These are phyloP conservation scores for Fusarium sp. DNA, from an alignment of 2,329 filamentous ascomycete species.

Conservation along the genomic window DNA sequence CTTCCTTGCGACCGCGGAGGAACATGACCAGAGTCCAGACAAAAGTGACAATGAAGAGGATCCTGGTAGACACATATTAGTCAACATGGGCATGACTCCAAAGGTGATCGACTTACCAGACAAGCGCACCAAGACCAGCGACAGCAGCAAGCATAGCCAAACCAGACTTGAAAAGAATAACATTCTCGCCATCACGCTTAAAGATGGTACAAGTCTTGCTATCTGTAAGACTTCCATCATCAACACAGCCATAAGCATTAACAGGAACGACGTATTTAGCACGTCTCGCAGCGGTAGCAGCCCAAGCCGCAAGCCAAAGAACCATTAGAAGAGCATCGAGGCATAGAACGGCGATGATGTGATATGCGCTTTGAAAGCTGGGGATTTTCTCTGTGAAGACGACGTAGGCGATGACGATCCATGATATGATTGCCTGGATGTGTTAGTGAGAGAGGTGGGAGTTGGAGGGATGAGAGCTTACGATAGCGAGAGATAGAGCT, in stretches of 20 bases:
- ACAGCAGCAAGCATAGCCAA: slow-evolving; percentile 54
- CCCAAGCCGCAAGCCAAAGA: slow-evolving; percentile 62
- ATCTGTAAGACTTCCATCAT: slow-evolving; percentile 56
- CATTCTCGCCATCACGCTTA: slow-evolving; percentile 38
- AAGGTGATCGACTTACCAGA: slow-evolving; percentile 51
- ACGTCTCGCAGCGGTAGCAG: slow-evolving; percentile 56
- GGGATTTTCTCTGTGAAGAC: slow-evolving; percentile 57
- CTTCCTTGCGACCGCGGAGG: slow-evolving; percentile 54
- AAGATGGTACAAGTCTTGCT: slow-evolving; percentile 53
- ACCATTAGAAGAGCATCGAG: slow-evolving; percentile 60
- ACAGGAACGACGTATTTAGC: slow-evolving; percentile 52
- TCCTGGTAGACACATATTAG: slow-evolving; percentile 42
- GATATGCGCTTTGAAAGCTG: slow-evolving; percentile 53
- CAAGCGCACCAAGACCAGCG: slow-evolving; percentile 59
- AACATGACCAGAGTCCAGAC: slow-evolving; percentile 53
- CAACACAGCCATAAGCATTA: slow-evolving; percentile 49
- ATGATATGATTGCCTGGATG: slow-evolving; percentile 59
- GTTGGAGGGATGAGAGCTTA: slow-evolving; percentile 1
- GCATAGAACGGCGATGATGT: slow-evolving; percentile 59
- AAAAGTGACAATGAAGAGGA: slow-evolving; percentile 56
- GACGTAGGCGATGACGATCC: slow-evolving; percentile 58
- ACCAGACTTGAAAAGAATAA: slow-evolving; percentile 54
- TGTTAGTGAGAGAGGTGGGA: slow-evolving; percentile 3
- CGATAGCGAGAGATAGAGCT: slow-evolving; percentile 37
- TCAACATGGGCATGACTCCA: not conserved